Evolutionary conservation across 805 yeast genomes (phyloP), one percentile per base, ranked within the genome.

Genomic region (Kodamaea laetipori): DNA sequence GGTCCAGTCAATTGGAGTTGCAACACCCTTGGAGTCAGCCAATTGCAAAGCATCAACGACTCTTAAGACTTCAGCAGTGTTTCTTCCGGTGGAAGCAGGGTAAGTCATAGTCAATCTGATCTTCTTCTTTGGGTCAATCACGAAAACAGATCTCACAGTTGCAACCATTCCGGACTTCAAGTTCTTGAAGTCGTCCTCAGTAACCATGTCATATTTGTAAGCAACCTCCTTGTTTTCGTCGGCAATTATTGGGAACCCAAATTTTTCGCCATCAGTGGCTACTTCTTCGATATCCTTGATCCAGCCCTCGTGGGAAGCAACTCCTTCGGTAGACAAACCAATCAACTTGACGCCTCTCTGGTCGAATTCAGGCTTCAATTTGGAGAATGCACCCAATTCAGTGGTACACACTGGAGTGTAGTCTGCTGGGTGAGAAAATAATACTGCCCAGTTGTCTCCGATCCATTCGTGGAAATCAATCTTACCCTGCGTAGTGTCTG

Each of bases 331-430:
- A 24, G 86, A 80, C 47, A 84, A 69, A 28, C 88, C 89, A 58
- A 84, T 76, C 58, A 84, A 70, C 57, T 82, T 81, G 43, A 82
- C 82, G 44, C 77, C 77, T 61, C 88, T 73, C 61, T 77, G 75
- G 53, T 71, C 71, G 58, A 84, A 84, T 60, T 83, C 88, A 10
- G 85, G 84, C 58, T 82, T 80, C 58, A 84, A 69, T 58, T 79
- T 77, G 51, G 88, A 83, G 57, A 84, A 82, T 6, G 88, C 89
- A 50, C 89, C 89, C 47, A 84, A 71, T 63, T 84, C 90, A 40
- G 90, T 84, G 50, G 89, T 84, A 63, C 90, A 84, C 37, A 84
- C 86, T 26, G 90, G 90, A 15, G 90, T 84, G 71, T 80, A 83
- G 61, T 83, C 89, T 51, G 82, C 88, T 44, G 90, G 90, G 60